These are phyloP conservation scores for Cladosporium oxysporum DNA, from an alignment of 2,329 filamentous ascomycete genomes.

Conservation along the genomic window DNA sequence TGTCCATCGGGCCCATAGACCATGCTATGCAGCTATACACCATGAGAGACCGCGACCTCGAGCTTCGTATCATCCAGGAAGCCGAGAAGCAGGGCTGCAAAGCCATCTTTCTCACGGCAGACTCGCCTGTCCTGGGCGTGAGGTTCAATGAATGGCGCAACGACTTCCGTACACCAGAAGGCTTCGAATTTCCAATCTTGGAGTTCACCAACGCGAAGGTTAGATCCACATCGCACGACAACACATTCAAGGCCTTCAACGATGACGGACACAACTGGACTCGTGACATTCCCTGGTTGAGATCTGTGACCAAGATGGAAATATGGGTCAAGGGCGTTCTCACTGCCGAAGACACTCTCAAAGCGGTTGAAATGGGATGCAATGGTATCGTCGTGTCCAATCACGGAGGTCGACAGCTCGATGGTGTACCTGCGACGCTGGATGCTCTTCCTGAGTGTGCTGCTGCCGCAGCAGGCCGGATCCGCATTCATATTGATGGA, in stretches of 20 bases:
- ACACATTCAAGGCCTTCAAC: constrained; percentile 33
- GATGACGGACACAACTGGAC: constrained; percentile 35
- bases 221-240: constrained; percentile 33
- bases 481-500: constrained; percentile 64
- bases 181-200: constrained; percentile 33
- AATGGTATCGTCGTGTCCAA: constrained; percentile 71
- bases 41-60: constrained; percentile 53
- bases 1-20: constrained; percentile 40
- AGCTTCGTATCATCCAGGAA: constrained; percentile 39
- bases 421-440: constrained; percentile 16
- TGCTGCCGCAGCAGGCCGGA: constrained; percentile 44
- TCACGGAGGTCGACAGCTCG: constrained; percentile 19
- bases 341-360: constrained; percentile 44
- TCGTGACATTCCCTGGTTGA: constrained; percentile 51
- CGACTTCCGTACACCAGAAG: constrained; percentile 44
- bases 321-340: constrained; percentile 50
- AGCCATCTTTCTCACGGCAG: constrained; percentile 58
- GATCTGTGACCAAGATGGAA: constrained; percentile 50
- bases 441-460: constrained; percentile 41
- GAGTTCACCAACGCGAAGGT: constrained; percentile 31
- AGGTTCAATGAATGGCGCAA: constrained; percentile 58
- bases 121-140: constrained; percentile 56
- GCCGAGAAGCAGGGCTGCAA: constrained; percentile 48
- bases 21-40: constrained; percentile 59
- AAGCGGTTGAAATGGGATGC: constrained; percentile 58